Evolutionary conservation across 192 early-diverging fungal species (phyloP), one percentile per base, ranked within the genome.

Genomic region (Gryganskiella cystojenkinii): DNA sequence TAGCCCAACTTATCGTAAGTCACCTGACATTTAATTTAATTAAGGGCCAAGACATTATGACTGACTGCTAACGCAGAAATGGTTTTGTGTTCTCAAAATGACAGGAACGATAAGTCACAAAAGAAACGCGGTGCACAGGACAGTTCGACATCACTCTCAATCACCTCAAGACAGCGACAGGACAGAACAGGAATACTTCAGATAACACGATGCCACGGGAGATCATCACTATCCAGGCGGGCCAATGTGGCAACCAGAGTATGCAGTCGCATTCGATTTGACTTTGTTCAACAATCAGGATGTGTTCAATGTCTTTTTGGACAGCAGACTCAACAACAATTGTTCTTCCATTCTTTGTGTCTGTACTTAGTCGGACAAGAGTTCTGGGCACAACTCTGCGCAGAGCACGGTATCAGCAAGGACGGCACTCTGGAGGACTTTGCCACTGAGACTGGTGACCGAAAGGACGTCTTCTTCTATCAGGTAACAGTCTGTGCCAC

Each of bases 391-490:
- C 92, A 91, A 72, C 88, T 99, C 45, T 99, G 96, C 81, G 86
- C 88, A 27, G 96, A 99, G 75, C 97, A 99, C 76, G 97, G 96
- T 24, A 99, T 99, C 55, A 90, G 91, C 71, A 88, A 88, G n/a
- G 95, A 96, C 71, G 97, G 97, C 8, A 97, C 90, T 25, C 85
- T 99, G 33, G 92, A 97, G 73, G 93, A 96, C 58, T 95, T 90
- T 85, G 96, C 96, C 15, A 94, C 93, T 6, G 90, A 90, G 46
- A 92, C 91, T 24, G 92, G 86, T 14, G 97, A 99, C 85, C 81
- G 97, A 61, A 99, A 99, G 78, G 97, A 99, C 73, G 97, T 99
- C 10, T 99, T 99, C 69, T 99, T 99, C 76, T 99, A 99, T 81
- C 97, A 99, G 85, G 93, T 91, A 66, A 35, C 61, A 7, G 8